Base-by-base conservation (phyloP, 2,329 filamentous ascomycete species). In the Pseudocercospora cruenta region DNA sequence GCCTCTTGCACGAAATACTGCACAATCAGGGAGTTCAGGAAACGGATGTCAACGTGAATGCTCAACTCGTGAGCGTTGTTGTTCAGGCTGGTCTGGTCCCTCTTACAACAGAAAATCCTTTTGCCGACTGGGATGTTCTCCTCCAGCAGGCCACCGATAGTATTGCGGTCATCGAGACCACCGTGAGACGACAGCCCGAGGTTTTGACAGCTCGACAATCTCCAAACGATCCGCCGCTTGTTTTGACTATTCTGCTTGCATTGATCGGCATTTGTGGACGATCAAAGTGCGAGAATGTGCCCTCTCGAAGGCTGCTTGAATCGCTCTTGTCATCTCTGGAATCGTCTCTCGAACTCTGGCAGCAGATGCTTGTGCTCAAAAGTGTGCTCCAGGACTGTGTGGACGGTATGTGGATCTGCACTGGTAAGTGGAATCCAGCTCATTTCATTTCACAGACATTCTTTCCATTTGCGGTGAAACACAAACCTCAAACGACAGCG, bases 51-150 rank as follows among this genome's bases (percentile, higher is more conserved):
- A 86, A 89, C 59, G 89, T 96, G 76, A 94, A 96, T 72, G 90
- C 93, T 73, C 91, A 93, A 79, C 86, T 97, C 58, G 89, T 97
- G 60, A 93, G 91, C 74, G 91, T 97, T 68, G 91, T 95, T 72
- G 85, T 90, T 58, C 90, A 91, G 75, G 91, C 92, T 65, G 91
- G 93, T 22, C 82, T 97, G 12, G 91, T 93, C 71, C 85, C 84
- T 53, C 83, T 91, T 55, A 84, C 85, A 69, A 84, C 87, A 74
- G 87, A 93, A 72, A 87, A 93, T 71, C 88, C 88, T 2, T 91
- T 93, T 75, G 83, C 87, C 65, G 81, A 87, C 69, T 80, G 78
- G 60, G 82, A 83, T 36, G 80, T 86, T 64, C 79, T 89, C 49
- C 80, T 85, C 28, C 79, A 84, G 54, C 88, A 92, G 72, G 88